Evolutionary conservation across 148 eudicot species (phyloP), one percentile per base, ranked within the genome.

Genomic region (Suaeda aralocaspica): DNA sequence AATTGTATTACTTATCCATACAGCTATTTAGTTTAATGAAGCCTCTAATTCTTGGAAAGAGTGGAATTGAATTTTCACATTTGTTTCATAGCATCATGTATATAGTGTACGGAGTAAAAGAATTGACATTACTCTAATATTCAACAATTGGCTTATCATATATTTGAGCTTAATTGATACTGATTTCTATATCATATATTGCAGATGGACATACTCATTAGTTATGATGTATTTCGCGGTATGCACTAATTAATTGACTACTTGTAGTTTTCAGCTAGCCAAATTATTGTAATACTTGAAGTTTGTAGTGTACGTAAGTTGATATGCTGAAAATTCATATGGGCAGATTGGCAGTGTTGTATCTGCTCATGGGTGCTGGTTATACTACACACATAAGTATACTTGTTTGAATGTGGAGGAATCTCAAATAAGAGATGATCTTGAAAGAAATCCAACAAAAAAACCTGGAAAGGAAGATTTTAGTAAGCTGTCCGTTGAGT

Each of bases 141-240:
- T n/a, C 36, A 1, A 22, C 21, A 11, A 59, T 19, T 59, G 22
- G 57, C 13, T 52, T 9, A 24, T 52, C 57, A 5, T 19, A 21
- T 52, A 6, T n/a, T 52, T 52, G n/a, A n/a, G n/a, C 28, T n/a
- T 7, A 21, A 5, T 52, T 52, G 2, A 52, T 52, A 36, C 41
- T 36, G 8, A 8, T 36, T 36, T 36, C 41, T 36, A 4, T 36
- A 36, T 52, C 26, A 6, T 3, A n/a, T 19, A 26, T 28, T 86
- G 73, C 90, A 89, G 94, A 78, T 89, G 94, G 94, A 84, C 94
- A 21, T 89, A 84, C 68, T 45, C 82, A 29, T 75, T 89, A 66
- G 88, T 86, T 64, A 84, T 83, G 70, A 6, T 89, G 11, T 89
- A 89, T 71, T 89, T 86, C 48, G 91, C 83, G 82, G 94, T 89